Evolutionary conservation across 306 rosid genomes (phyloP), one percentile per base, ranked within the genome.

Genomic region (Lagenaria siceraria): DNA sequence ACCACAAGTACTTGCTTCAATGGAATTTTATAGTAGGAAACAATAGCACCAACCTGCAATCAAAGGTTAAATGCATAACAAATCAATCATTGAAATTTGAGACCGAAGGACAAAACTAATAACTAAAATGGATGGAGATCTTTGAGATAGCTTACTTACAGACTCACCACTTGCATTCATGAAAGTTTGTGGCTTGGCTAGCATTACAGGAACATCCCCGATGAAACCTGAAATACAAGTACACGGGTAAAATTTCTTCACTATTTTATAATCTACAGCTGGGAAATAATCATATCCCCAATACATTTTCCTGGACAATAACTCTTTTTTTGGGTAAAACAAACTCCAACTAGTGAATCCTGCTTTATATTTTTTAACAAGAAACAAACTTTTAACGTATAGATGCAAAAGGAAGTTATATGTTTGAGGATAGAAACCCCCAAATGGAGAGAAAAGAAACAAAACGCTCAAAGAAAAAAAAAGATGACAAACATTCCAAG

Each of bases 111-210:
- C 17, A 78, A 52, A 80, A 76, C 54, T 3, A 56, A 71, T 72
- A 42, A 49, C 59, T 42, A 21, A 74, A 63, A 79, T 77, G 80
- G 53, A 62, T 48, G 63, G 56, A 83, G 52, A 75, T 78, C 52
- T n/a, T 81, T 70, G 61, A 33, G 85, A 70, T 63, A 75, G 87
- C 78, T 82, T 78, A 90, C 99, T 88, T 90, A 95, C 99, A 79
- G 99, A 95, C 92, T 90, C 92, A 84, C 99, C 99, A 70, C 99
- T 92, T 83, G 61, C 72, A 80, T 95, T 92, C 99, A 95, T 95
- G 84, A 83, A 95, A 77, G 97, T 95, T 80, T 92, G 97, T 42
- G 99, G 99, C 78, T 95, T 92, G 62, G 93, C 92, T 80, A 95
- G 92, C 81, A 95, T 84, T 46, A 95, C 84, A 0, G 99, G 97